A percentile compares a stretch with the other conserved stretches of the same genome.
phyloP scores from a whole-genome alignment of 1,284 basidiomycete genomes.

The Puccinia coronata region DNA sequence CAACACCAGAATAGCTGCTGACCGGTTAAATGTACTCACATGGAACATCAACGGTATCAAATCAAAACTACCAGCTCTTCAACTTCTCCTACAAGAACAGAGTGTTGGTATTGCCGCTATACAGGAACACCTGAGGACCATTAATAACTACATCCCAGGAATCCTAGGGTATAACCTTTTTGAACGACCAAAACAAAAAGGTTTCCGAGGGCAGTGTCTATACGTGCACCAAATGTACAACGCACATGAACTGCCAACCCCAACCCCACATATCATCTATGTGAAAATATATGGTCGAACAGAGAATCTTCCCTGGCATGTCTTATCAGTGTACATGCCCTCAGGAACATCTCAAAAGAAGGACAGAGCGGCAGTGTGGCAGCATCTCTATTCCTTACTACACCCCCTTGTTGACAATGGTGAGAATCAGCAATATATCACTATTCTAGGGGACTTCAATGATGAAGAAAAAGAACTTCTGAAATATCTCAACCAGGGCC shows the following conservation, averaged over 20 bases:
- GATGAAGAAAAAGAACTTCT: background rate
- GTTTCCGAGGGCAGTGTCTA: conserved; percentile 21
- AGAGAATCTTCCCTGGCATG: background rate
- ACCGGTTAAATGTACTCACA: background rate
- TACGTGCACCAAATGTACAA: background rate
- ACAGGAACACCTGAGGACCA: conserved; percentile 5
- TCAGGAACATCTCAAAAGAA: background rate
- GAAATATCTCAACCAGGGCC: background rate
- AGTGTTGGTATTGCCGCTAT: background rate
- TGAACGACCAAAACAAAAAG: background rate
- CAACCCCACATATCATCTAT: background rate
- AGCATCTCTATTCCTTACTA: background rate
- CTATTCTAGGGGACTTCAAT: background rate
- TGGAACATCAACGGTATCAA: conserved; percentile 12
- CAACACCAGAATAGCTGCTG: background rate
- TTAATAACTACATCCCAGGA: background rate
- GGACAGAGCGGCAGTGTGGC: background rate
- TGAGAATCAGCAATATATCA: background rate
- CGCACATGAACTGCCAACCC: background rate
- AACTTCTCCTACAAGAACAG: background rate
- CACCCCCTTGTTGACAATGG: background rate
- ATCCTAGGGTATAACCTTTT: background rate
- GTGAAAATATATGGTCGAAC: background rate
- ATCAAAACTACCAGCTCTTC: background rate
- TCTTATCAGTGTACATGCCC: background rate